Evolutionary conservation across 129 eudicot species (phyloP).

Genomic region (Flaveria linearis): DNA sequence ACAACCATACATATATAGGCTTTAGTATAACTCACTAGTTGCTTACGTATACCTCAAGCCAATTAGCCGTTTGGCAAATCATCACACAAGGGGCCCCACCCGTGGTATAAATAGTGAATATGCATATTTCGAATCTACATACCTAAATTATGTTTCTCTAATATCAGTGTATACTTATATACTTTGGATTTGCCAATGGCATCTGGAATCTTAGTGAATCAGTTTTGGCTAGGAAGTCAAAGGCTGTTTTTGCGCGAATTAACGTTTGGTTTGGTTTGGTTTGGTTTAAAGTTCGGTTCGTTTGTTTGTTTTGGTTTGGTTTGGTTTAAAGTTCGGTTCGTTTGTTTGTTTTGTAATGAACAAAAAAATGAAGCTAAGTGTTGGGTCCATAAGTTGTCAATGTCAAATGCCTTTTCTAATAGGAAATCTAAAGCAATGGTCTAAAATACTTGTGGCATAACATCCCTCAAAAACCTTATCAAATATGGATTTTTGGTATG

Average conservation of each 20-base stretch:
- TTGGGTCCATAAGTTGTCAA: conserved; percentile 36
- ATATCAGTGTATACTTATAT: neutral
- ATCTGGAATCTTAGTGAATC: too few species aligned
- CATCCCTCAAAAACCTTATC: conserved; percentile 29
- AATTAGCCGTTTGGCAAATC: neutral
- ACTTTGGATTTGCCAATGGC: too few species aligned
- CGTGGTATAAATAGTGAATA: neutral
- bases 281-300: too few species aligned
- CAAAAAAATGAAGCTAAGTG: conserved; percentile 40
- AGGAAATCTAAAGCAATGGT: conserved; percentile 45
- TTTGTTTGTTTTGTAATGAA: conserved; percentile 20
- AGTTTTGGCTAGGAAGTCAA: neutral
- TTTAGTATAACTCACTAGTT: conserved; percentile 2
- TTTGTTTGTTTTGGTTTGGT: neutral
- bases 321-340: too few species aligned
- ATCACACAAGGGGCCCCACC: neutral
- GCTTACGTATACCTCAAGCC: neutral
- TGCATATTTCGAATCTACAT: neutral
- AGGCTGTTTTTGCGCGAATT: neutral
- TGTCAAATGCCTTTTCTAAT: conserved; percentile 19
- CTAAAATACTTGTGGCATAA: conserved; percentile 24
- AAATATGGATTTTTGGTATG: conserved; percentile 8
- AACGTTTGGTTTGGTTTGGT: too few species aligned
- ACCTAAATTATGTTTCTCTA: neutral
- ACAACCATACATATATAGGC: neutral